These are phyloP conservation scores for Rhodotorula sp. DNA, from an alignment of 1,284 basidiomycete species.

Conservation along the genomic window DNA sequence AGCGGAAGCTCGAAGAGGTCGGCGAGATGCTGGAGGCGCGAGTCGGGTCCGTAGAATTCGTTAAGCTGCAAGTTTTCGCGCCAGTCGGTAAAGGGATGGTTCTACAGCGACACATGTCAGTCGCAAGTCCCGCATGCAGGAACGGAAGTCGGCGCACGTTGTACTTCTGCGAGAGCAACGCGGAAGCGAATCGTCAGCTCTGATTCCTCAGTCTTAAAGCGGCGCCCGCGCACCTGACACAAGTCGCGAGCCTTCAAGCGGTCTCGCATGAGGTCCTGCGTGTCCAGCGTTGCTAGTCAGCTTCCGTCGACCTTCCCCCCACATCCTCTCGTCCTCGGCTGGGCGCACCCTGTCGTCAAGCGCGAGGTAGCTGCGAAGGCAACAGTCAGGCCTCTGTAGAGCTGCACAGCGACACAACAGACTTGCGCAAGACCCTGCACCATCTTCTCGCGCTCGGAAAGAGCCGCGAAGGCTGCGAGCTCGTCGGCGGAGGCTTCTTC, in stretches of 20 bases:
- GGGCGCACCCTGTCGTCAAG: constrained; percentile 12
- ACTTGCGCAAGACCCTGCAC: constrained; percentile 8
- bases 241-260: constrained; percentile 6
- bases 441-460: constrained; percentile 12
- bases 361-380: constrained; percentile 2
- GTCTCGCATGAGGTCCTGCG: constrained; percentile 5
- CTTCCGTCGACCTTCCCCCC: no score
- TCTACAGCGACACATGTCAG: neutral
- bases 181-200: no score
- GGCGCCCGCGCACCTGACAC: constrained; percentile 7
- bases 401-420: no score
- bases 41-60: constrained; percentile 15
- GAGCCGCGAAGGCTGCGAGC: constrained; percentile 1
- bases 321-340: neutral
- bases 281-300: neutral
- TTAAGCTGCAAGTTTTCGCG: neutral
- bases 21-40: constrained; percentile 23
- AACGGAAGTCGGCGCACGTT: neutral
- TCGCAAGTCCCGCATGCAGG: neutral
- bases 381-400: neutral
- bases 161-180: neutral
- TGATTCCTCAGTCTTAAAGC: no score
- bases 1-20: constrained; percentile 37
- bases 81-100: constrained; percentile 3
- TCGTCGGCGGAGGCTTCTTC: neutral